Percentiles rank a stretch among this genome's conserved stretches.
phyloP scores from a whole-genome alignment of 2,329 filamentous ascomycete species.

The Xylaria sp. region DNA sequence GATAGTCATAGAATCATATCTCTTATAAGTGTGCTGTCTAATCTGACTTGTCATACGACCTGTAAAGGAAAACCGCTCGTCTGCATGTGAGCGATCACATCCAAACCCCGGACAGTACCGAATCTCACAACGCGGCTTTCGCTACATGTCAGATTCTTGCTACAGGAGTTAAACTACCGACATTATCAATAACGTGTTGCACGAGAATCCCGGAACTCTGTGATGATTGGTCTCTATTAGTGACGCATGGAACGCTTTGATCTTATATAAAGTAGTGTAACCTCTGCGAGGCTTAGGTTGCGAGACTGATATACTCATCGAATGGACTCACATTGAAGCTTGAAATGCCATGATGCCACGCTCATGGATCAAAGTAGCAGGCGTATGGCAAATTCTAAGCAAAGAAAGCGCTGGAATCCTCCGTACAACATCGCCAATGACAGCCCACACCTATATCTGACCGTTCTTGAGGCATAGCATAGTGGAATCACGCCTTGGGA shows the following conservation, averaged over 20 bases:
- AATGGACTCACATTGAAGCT: not conserved
- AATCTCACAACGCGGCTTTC: no score
- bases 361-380: not conserved
- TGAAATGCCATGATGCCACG: not conserved
- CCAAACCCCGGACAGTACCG: not conserved
- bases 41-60: not conserved
- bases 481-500: not conserved
- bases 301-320: not conserved
- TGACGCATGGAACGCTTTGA: not conserved
- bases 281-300: not conserved
- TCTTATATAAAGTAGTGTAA: not conserved
- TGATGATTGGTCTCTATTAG: not conserved
- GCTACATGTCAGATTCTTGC: not conserved
- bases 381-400: not conserved
- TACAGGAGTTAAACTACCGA: not conserved
- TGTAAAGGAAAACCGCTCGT: not conserved
- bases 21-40: no score
- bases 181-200: not conserved
- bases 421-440: not conserved
- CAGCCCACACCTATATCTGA: not conserved
- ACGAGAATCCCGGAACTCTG: not conserved
- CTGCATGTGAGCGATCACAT: not conserved
- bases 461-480: not conserved
- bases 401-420: not conserved
- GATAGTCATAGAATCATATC: not conserved